phyloP scores from a whole-genome alignment of 306 rosid species.

The Coriaria nepalensis region DNA sequence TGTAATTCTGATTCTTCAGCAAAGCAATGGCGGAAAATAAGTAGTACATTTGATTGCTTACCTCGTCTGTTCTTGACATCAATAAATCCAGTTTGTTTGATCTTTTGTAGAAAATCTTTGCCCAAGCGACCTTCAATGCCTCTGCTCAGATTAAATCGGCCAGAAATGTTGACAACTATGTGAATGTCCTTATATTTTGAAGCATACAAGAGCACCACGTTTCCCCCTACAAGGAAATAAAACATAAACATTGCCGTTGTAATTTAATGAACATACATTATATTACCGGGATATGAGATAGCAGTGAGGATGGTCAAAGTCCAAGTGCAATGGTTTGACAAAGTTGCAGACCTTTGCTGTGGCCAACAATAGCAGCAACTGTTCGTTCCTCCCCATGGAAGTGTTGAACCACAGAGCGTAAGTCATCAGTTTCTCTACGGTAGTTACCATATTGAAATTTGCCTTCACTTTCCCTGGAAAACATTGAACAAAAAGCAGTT shows the following conservation, averaged over 20 bases:
- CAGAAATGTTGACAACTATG: slow-evolving; percentile 64
- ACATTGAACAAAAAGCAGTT: slow-evolving; percentile 3
- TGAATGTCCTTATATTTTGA: slow-evolving; percentile 55
- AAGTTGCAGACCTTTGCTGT: slow-evolving; percentile 99
- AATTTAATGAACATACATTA: no score
- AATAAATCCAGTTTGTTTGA: slow-evolving; percentile 63
- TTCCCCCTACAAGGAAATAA: slow-evolving; percentile 54
- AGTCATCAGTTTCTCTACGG: slow-evolving; percentile 67
- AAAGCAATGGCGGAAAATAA: background rate
- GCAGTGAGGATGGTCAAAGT: slow-evolving; percentile 7
- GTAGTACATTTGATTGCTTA: slow-evolving; percentile 18
- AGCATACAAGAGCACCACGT: slow-evolving; percentile 69
- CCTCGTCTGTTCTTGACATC: slow-evolving; percentile 73
- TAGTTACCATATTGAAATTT: slow-evolving; percentile 74
- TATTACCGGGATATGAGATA: no score
- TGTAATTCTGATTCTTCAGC: no score
- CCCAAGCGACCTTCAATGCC: slow-evolving; percentile 89
- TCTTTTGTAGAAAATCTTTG: slow-evolving; percentile 49
- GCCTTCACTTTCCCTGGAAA: slow-evolving; percentile 84
- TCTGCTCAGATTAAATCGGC: slow-evolving; percentile 61
- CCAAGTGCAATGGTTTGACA: no score
- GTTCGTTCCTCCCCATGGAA: slow-evolving; percentile 34
- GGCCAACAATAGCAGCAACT: slow-evolving; percentile 61
- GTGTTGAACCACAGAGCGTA: slow-evolving; percentile 51
- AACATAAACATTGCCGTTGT: no score